Base-by-base conservation (phyloP, 768 basidiomycete genomes). In the Boletellus sp. region DNA sequence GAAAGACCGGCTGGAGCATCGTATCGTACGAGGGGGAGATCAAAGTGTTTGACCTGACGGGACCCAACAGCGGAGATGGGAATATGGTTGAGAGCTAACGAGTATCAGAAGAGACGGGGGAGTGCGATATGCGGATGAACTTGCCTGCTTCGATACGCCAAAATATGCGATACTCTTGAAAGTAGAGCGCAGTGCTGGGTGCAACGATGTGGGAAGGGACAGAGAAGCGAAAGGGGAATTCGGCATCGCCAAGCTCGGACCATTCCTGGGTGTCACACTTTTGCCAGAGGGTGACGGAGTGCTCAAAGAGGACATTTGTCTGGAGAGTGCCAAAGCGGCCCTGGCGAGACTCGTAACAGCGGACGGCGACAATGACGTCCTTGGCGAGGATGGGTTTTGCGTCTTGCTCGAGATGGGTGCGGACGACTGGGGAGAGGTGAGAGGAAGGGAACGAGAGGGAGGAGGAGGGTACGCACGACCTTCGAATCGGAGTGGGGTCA, bases 61-160 rank as follows among this genome's bases (percentile, higher is more conserved):
- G 72, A 74, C 48, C 90, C 90, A 26, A 90, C 78, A 45, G 80
- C 81, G 39, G 77, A 59, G 47, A 86, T 77, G 45, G 81, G 83
- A 7, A 70, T 65, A 62, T 92, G 90, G 51, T 78, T 77, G 40
- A 92, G 77, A 42, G 85, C 89, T 89, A 56, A 22, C 42, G 49
- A 19, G 6, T 16, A 53, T 66, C 55, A 64, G 59, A 53, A 60
- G 45, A 58, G 20, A 44, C 22, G 35, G 51, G 4, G 17, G 6
- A 33, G 45, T 33, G 28, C 9, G 37, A 38, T 28, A 32, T 42
- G 35, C 46, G n/a, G 46, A 44, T 53, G 40, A 13, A 75, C 83
- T 55, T 55, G 83, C 89, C 78, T 54, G 90, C 90, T 72, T 93
- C 90, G 49, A 93, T 74, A 46, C 88, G 77, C 90, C 90, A 93